These are phyloP conservation scores for Bryoglossum gracile DNA, from an alignment of 495 filamentous ascomycete species.

Conservation along the genomic window DNA sequence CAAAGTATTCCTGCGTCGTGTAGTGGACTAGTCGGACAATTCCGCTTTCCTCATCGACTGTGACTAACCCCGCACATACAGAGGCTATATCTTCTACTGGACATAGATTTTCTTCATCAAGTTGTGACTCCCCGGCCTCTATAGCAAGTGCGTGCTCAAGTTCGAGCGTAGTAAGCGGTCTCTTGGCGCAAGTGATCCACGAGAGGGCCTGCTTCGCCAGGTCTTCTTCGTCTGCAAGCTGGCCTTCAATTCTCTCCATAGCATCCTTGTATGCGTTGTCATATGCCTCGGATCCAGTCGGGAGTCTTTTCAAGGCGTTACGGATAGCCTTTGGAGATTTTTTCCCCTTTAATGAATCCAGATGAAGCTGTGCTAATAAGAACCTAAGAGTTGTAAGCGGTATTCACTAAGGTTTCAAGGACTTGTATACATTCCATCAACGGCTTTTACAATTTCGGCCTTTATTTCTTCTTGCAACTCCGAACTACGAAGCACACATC, in stretches of 20 bases:
- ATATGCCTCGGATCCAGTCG: slow-evolving; percentile 11
- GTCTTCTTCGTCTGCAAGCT: slow-evolving; percentile 22
- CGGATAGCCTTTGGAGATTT: slow-evolving; percentile 13
- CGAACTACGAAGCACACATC: not conserved
- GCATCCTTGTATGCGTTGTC: slow-evolving; percentile 4
- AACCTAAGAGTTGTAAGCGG: not conserved
- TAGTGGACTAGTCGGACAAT: slow-evolving; percentile 49
- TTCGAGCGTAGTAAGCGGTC: slow-evolving; percentile 15
- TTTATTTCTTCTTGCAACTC: not conserved
- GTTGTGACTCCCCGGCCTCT: slow-evolving; percentile 18
- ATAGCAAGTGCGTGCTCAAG: slow-evolving; percentile 16
- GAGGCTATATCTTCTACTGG: slow-evolving; percentile 27
- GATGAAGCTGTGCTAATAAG: not conserved
- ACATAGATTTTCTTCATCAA: slow-evolving; percentile 29
- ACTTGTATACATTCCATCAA: not conserved
- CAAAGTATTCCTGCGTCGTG: slow-evolving; percentile 47
- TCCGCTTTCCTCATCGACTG: slow-evolving; percentile 37
- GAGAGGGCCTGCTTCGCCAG: slow-evolving; percentile 15
- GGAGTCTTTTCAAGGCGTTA: slow-evolving; percentile 2
- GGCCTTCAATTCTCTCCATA: slow-evolving; percentile 22
- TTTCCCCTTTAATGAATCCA: not conserved
- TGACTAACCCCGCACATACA: slow-evolving; percentile 49
- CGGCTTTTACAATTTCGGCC: not conserved
- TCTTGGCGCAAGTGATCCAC: slow-evolving; percentile 18
- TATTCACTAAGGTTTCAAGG: not conserved